A percentile compares a stretch with the other conserved stretches of the same genome.
Conservation (phyloP, 2,329 filamentous ascomycete species). For the Tolypocladium capitatum region DNA sequence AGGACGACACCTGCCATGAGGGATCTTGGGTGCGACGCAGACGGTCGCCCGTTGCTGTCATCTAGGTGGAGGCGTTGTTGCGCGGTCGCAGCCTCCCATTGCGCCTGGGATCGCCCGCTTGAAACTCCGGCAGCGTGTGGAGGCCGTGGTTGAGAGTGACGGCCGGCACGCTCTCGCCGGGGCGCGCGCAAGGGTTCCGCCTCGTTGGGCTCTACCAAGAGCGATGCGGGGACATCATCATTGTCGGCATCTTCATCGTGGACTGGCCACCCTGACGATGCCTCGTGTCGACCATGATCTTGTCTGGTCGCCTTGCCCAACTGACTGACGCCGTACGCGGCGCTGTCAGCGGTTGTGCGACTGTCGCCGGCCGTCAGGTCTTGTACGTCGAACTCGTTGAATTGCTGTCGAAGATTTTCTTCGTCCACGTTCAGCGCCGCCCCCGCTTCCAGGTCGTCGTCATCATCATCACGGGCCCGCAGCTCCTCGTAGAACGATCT, state of each 20-base stretch:
- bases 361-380: constrained; percentile 32
- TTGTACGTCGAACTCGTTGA: constrained; percentile 36
- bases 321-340: constrained; percentile 8
- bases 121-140: not conserved
- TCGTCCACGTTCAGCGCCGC: constrained; percentile 34
- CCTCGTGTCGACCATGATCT: constrained; percentile 1
- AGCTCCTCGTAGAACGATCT: constrained; percentile 39
- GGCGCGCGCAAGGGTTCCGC: not conserved
- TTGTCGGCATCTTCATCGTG: constrained; percentile 41
- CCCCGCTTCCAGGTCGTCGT: constrained; percentile 27
- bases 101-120: constrained; percentile 23
- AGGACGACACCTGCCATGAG: constrained; percentile 15
- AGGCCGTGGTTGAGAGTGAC: not conserved
- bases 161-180: not conserved
- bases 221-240: constrained; percentile 51
- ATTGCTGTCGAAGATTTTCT: constrained; percentile 38
- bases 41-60: constrained; percentile 9
- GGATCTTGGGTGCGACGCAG: constrained; percentile 13
- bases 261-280: constrained; percentile 12
- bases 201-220: constrained; percentile 43
- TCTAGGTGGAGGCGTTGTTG: constrained; percentile 38
- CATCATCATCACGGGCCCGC: constrained; percentile 22
- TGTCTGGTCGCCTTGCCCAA: constrained; percentile 1
- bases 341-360: constrained; percentile 27
- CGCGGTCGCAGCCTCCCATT: constrained; percentile 41